Base-by-base conservation (phyloP, 331 rosid species). In the Rosa hybrid region DNA sequence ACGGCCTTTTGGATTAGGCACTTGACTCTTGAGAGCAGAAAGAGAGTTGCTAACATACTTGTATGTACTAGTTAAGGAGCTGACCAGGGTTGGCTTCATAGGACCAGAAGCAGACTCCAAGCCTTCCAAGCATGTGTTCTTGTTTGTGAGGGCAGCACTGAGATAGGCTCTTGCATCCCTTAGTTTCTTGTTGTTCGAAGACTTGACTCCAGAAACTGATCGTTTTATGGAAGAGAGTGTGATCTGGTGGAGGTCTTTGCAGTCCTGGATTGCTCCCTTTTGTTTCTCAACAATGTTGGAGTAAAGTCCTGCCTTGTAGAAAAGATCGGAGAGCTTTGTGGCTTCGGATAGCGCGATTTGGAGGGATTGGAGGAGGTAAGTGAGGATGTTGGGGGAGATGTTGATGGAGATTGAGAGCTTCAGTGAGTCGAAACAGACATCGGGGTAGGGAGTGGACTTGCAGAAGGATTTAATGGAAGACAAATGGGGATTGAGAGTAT, bases 81-180 rank as follows among this genome's bases (percentile, higher is more conserved):
- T 53, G 27, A 89, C 86, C 1, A 91, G 82, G 49, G 67, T 72
- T 53, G 88, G 87, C 87, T 91, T 93, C 70, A 88, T 64, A 49
- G 93, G 82, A 69, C 98, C 98, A 1, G 94, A 86, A 30, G 93
- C 90, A 20, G 93, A 86, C 27, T 88, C 93, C 16, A 93, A 78
- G 48, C 93, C 93, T 83, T 93, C 95, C 74, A 93, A 53, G 75
- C 98, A 91, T 6, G 98, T 93, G 91, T 89, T 83, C 84, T 91
- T 91, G 91, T 91, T 93, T 45, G 95, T 91, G 17, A 93, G 80
- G 30, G 98, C 89, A 65, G 97, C 98, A 82, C 98, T 93, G 12
- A 93, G 94, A 64, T 87, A 93, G 10, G 89, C 71, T 83, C 86
- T 88, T 12, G 98, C 93, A 80, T 90, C 90, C 13, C 71, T 81